Base-by-base conservation (phyloP, 2,329 filamentous ascomycete genomes). In the Juglanconis sp. region DNA sequence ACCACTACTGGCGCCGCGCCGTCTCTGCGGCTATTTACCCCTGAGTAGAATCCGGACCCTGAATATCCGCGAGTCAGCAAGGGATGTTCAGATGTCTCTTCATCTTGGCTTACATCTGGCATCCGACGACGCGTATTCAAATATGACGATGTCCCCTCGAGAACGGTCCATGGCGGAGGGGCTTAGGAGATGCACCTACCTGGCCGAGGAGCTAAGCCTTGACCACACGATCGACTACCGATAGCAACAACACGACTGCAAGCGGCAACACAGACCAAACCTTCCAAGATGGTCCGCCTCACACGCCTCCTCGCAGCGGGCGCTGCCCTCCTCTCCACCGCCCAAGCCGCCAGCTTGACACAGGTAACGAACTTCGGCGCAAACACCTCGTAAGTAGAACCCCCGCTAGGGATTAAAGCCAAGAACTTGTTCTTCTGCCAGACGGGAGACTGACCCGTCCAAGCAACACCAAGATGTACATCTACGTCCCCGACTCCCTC, bases 401-500 rank as follows among this genome's bases (percentile, higher is more conserved):
- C 24, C 24, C 24, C 24, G 24, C 24, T 24, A 2, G 24, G 24
- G 24, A 24, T 24, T 2, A 2, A 24, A 24, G 24, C 2, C 24
- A 24, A 24, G 2, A 2, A 24, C 24, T 24, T 24, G 24, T 24
- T 24, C 24, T 2, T 24, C 24, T 24, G 24, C 24, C 64, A 59
- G 52, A 65, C 65, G 64, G 70, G 70, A 69, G 17, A 63, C 66
- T 13, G 71, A 72, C 60, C 24, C 42, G 13, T 61, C 59, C 10
- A 66, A 65, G 38, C 38, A 15, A 15, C 13, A 66, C 65, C 17
- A 66, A 68, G 60, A 71, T 72, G 66, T 72, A 68, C 62, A 69
- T 72, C 53, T 72, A 72, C 47, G 69, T 71, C 5, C 75, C 76
- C 2, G 68, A 72, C 56, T 73, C 66, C 8, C 66, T 78, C 5